Evolutionary conservation across 176 grass and related monocot species (phyloP).

Genomic region (Aegilops tauschii): DNA sequence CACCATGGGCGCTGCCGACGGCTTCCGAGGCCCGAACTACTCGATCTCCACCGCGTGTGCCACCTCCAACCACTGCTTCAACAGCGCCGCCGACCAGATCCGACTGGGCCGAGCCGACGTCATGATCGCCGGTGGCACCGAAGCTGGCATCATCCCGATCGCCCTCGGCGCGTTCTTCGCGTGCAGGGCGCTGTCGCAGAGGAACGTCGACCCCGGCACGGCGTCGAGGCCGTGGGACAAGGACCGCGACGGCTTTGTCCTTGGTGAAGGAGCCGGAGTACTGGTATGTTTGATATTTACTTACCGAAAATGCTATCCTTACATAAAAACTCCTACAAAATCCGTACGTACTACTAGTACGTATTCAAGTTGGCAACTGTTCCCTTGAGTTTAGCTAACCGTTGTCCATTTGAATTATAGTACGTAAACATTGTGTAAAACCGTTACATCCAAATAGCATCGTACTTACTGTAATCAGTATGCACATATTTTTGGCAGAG

Average conservation of each 20-base stretch:
- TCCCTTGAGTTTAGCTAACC: too few relatives aligned
- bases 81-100: constrained; percentile 40
- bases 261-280: constrained; percentile 39
- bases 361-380: too few relatives aligned
- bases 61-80: constrained; percentile 43
- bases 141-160: constrained; percentile 25
- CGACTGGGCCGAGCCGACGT: constrained; percentile 32
- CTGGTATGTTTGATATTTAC: constrained; percentile 11
- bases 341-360: too few relatives aligned
- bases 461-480: too few relatives aligned
- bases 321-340: too few relatives aligned
- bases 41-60: constrained; percentile 44
- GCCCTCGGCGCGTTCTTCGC: constrained; percentile 30
- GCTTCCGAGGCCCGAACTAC: not conserved
- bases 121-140: constrained; percentile 37
- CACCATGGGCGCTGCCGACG: not conserved
- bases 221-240: constrained; percentile 52
- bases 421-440: too few relatives aligned
- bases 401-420: too few relatives aligned
- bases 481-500: too few relatives aligned
- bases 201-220: constrained; percentile 41
- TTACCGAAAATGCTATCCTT: not conserved
- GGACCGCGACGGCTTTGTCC: constrained; percentile 42
- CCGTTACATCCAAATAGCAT: too few relatives aligned
- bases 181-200: constrained; percentile 34